Evolutionary conservation across 768 basidiomycete genomes (phyloP).

Genomic region (Bullera alba): DNA sequence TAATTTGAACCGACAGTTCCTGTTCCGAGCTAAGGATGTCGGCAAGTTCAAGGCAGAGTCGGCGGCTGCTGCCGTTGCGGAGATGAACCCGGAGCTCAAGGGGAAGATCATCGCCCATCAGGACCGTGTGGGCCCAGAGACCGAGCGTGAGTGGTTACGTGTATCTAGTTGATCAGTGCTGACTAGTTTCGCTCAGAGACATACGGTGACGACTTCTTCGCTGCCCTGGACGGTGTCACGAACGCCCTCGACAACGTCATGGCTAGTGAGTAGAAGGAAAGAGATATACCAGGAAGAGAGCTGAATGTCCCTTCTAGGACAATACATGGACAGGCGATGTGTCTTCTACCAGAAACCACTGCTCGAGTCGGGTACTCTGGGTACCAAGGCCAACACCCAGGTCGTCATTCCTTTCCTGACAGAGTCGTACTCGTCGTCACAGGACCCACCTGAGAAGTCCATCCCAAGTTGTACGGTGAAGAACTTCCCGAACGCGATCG

Average conservation of each 20-base stretch:
- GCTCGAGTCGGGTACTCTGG: slow-evolving; percentile 93
- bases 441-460: slow-evolving; percentile 97
- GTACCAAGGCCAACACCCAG: slow-evolving; percentile 96
- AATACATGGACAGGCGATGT: slow-evolving; percentile 98
- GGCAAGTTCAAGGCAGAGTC: slow-evolving; percentile 97
- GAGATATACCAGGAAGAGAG: slow-evolving; percentile 34
- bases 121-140: slow-evolving; percentile 84
- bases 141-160: slow-evolving; percentile 64
- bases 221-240: slow-evolving; percentile 80
- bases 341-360: slow-evolving; percentile 93
- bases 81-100: slow-evolving; percentile 88
- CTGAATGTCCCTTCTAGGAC: slow-evolving; percentile 51
- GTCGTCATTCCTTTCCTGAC: slow-evolving; percentile 89
- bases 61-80: slow-evolving; percentile 78
- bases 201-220: slow-evolving; percentile 84
- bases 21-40: slow-evolving; percentile 91
- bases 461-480: slow-evolving; percentile 95
- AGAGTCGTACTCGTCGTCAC: slow-evolving; percentile 94
- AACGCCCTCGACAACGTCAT: slow-evolving; percentile 96
- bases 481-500: slow-evolving; percentile 96
- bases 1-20: slow-evolving; percentile 94
- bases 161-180: not conserved
- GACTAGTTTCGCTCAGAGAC: slow-evolving; percentile 55
- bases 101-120: slow-evolving; percentile 83
- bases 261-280: slow-evolving; percentile 65